A percentile compares a stretch with the other conserved stretches of the same genome.
These are phyloP conservation scores for Pythium pyrilobum DNA, from an alignment of 352 stramenopile genomes.

Conservation along the genomic window DNA sequence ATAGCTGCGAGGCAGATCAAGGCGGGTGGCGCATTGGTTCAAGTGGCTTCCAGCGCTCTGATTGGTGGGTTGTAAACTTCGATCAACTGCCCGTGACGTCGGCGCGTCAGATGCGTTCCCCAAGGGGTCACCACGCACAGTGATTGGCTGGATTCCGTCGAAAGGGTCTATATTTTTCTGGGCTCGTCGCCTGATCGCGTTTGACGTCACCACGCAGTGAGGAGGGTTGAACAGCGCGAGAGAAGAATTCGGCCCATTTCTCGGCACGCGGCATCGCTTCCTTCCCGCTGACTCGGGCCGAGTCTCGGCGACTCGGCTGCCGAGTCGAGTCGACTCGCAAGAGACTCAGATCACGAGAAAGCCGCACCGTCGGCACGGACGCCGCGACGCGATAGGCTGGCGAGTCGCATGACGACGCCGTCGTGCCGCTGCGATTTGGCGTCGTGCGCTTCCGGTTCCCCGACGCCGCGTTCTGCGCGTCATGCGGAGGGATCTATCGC, in stretches of 20 bases:
- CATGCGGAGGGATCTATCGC: too few relatives aligned
- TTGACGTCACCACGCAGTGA: neutral
- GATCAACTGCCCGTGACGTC: slow-evolving; percentile 10
- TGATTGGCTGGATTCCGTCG: slow-evolving; percentile 12
- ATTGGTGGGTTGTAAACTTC: slow-evolving; percentile 9
- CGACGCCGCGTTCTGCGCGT: too few relatives aligned
- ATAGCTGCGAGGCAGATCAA: neutral
- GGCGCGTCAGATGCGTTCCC: slow-evolving; percentile 22
- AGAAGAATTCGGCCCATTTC: too few relatives aligned
- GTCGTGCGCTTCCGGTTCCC: too few relatives aligned
- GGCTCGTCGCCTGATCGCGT: neutral
- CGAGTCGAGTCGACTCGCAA: too few relatives aligned
- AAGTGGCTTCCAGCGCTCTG: slow-evolving; percentile 6
- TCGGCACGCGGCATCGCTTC: too few relatives aligned
- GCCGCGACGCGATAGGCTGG: neutral
- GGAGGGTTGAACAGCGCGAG: neutral
- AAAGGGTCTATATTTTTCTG: slow-evolving; percentile 17
- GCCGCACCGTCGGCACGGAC: too few relatives aligned
- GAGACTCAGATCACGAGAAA: too few relatives aligned
- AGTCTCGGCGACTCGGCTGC: too few relatives aligned
- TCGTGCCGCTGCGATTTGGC: too few relatives aligned
- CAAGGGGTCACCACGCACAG: neutral
- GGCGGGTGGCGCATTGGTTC: neutral
- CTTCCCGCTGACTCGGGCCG: too few relatives aligned
- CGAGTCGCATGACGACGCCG: neutral